Evolutionary conservation across 177 flowering plant genomes (phyloP).

Genomic region (Vitis hybrid): DNA sequence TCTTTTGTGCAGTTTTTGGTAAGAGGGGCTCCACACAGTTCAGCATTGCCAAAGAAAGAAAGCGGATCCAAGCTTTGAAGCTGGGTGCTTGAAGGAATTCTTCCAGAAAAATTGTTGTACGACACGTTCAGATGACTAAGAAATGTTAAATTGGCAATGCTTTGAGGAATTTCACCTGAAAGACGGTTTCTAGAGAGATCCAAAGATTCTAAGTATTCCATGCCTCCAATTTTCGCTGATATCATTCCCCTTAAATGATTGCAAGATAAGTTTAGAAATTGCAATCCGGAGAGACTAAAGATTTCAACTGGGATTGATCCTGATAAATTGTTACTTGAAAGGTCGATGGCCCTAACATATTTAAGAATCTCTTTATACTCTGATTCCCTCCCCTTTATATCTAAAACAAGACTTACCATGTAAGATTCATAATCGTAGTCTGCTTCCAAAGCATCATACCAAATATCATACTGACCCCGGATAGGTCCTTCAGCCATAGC

Average conservation of each 20-base stretch:
- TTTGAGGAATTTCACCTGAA: constrained; percentile 15
- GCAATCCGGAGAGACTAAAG: neutral
- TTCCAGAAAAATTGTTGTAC: constrained; percentile 24
- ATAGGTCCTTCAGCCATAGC: no score
- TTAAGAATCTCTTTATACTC: constrained; percentile 4
- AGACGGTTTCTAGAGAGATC: constrained; percentile 1
- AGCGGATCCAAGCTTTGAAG: constrained; percentile 14
- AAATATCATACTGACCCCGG: no score
- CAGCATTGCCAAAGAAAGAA: no score
- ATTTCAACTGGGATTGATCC: constrained; percentile 15
- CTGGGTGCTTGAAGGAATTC: constrained; percentile 24
- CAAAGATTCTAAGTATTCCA: neutral
- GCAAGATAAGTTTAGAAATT: constrained; percentile 1
- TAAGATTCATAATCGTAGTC: fast-evolving
- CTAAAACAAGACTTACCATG: neutral
- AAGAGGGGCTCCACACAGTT: no score
- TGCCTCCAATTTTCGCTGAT: neutral
- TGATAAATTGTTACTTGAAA: constrained; percentile 22
- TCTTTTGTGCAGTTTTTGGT: no score
- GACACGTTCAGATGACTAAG: constrained; percentile 25
- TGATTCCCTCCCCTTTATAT: neutral
- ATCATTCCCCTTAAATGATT: constrained; percentile 11
- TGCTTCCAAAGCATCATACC: no score
- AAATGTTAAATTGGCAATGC: neutral
- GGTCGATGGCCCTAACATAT: constrained; percentile 19